A percentile compares a stretch with the other conserved stretches of the same genome.
Evolutionary conservation across 2,329 filamentous ascomycete genomes (phyloP).

Genomic region (Xylariaceae sp.): DNA sequence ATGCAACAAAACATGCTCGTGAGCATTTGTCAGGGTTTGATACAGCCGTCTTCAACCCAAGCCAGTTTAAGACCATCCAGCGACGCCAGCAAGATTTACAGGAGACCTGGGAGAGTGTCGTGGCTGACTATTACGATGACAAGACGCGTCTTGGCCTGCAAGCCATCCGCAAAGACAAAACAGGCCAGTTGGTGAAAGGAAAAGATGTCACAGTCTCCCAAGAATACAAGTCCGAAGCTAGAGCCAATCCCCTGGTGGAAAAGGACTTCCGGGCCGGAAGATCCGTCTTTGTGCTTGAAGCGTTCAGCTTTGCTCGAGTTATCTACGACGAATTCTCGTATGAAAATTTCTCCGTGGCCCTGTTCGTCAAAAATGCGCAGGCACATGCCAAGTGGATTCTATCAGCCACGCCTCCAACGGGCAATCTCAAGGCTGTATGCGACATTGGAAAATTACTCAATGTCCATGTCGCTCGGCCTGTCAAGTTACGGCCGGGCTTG

Average conservation of each 20-base stretch:
- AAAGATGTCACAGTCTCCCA: neutral
- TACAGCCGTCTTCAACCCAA: slow-evolving; percentile 1
- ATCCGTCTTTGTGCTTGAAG: slow-evolving; percentile 30
- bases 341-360: slow-evolving; percentile 26
- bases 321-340: slow-evolving; percentile 43
- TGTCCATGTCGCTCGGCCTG: slow-evolving; percentile 36
- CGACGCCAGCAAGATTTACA: slow-evolving; percentile 5
- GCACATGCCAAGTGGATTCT: slow-evolving; percentile 39
- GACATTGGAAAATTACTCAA: slow-evolving; percentile 33
- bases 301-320: slow-evolving; percentile 35
- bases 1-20: slow-evolving; percentile 11
- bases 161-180: neutral
- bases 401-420: slow-evolving; percentile 39
- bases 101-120: slow-evolving; percentile 1
- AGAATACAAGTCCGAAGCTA: slow-evolving; percentile 4
- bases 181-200: neutral
- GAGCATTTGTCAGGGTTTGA: slow-evolving; percentile 14
- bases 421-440: slow-evolving; percentile 34
- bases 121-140: slow-evolving; percentile 11
- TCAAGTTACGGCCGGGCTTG: slow-evolving; percentile 30
- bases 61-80: slow-evolving; percentile 4
- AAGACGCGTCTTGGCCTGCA: slow-evolving; percentile 12
- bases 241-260: neutral
- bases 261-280: slow-evolving; percentile 12
- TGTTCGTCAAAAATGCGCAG: slow-evolving; percentile 32